Percentiles rank a stretch among this genome's conserved stretches.
Conservation (phyloP, 495 filamentous ascomycete genomes). For the Clohesyomyces aquaticus region DNA sequence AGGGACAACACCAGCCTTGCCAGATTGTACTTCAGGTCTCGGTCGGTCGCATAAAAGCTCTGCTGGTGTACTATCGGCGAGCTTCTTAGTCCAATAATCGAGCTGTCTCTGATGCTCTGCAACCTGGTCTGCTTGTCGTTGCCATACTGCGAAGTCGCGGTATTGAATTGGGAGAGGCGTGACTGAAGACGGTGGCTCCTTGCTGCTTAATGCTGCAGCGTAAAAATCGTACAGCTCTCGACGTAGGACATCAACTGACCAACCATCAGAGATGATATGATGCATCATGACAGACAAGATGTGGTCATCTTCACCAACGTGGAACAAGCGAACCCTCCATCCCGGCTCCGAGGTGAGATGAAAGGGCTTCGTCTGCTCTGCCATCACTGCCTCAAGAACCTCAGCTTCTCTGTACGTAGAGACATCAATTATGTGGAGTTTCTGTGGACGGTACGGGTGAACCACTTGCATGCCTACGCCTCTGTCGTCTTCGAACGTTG, state of each 20-base stretch:
- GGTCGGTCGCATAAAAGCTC: neutral
- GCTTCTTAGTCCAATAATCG: neutral
- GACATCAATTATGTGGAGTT: slow-evolving; percentile 1
- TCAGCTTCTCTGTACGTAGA: neutral
- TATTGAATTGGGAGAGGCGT: neutral
- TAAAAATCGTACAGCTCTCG: slow-evolving; percentile 1
- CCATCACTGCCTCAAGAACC: neutral
- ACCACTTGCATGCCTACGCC: neutral
- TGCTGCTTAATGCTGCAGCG: neutral
- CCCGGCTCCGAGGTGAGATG: neutral
- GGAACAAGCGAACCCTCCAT: neutral
- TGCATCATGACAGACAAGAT: slow-evolving; percentile 1
- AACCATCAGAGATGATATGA: slow-evolving; percentile 1
- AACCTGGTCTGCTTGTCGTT: slow-evolving; percentile 1
- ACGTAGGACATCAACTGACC: slow-evolving; percentile 1
- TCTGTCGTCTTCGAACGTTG: neutral
- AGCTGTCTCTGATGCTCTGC: neutral
- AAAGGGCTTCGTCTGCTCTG: neutral
- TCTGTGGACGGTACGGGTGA: neutral
- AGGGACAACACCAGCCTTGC: neutral
- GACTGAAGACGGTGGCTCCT: neutral
- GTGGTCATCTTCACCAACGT: neutral
- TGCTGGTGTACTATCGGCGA: neutral
- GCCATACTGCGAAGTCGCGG: neutral
- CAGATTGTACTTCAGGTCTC: neutral